Evolutionary conservation across 2,329 filamentous ascomycete species (phyloP), one percentile per base, ranked within the genome.

Genomic region (Pseudophaeomoniella oleicola): DNA sequence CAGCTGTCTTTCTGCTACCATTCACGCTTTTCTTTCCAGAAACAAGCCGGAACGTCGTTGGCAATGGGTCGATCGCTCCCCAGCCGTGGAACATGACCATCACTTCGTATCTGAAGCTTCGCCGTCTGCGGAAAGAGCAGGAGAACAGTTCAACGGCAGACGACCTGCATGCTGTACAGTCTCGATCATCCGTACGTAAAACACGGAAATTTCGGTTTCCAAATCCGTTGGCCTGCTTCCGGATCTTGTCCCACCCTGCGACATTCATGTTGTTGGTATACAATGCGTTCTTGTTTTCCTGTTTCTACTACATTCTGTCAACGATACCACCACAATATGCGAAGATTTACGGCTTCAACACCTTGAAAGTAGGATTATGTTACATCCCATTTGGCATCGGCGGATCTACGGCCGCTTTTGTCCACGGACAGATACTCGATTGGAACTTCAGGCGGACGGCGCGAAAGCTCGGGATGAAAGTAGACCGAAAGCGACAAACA

Each of bases 361-460:
- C 64, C 37, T 55, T 71, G 6, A 55, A 71, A 41, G 58, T 68
- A 30, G 57, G 53, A 3, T 46, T 64, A 3, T 55, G 50, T 40
- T 57, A 50, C 37, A 44, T 56, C 17, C 51, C 52, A 1, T 47
- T 48, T 18, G 52, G 52, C 1, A 14, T 50, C 9, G 51, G 51
- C 3, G 48, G 48, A 6, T 17, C 32, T 19, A 17, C 18, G 12
- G 32, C 32, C 10, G 32, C 32, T 10, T 34, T 34, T 12, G 9
- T 60, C 12, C 56, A 52, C 19, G 79, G 82, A 4, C 63, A 64
- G 2, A 44, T 74, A 2, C 66, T 82, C 22, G 80, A 84, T 54
- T 76, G 72, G 65, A 86, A 86, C 53, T 92, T 82, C 53, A 67
- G 74, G 4, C 71, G 79, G 29, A 68, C 76, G 33, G 80, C 81